Conservation (phyloP, 306 rosid species). For the Nissolia schottii region DNA sequence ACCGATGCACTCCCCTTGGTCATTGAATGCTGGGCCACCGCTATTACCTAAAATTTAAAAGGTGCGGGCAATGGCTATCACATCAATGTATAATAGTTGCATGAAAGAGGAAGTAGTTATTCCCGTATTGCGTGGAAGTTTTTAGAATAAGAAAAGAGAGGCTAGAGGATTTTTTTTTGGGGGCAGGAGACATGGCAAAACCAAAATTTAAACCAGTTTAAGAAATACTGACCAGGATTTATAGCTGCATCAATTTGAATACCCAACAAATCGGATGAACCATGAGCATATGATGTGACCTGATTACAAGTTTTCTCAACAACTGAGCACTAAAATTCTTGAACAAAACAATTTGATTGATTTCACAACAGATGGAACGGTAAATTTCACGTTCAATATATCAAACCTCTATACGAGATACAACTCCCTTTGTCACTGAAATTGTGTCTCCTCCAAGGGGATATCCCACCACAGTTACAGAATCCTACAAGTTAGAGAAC, state of each 20-base stretch:
- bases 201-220: constrained; percentile 5
- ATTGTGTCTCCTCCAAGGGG: constrained; percentile 99
- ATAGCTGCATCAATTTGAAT: constrained; percentile 99
- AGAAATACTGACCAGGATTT: constrained; percentile 80
- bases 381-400: constrained; percentile 10
- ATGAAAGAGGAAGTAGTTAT: not conserved
- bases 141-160: not conserved
- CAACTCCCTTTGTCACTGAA: constrained; percentile 98
- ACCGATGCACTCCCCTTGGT: constrained; percentile 95
- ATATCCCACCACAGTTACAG: constrained; percentile 98
- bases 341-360: not conserved
- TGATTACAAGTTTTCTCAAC: constrained; percentile 39
- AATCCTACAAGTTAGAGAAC: constrained; percentile 60
- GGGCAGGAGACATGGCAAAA: not conserved
- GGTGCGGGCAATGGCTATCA: constrained; percentile 38
- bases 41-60: constrained; percentile 84
- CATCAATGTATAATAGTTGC: constrained; percentile 9
- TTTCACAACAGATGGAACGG: not conserved
- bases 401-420: constrained; percentile 94
- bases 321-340: constrained; percentile 15
- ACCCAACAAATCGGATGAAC: constrained; percentile 93
- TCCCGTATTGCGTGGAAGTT: not conserved
- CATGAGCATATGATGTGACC: constrained; percentile 98
- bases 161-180: not conserved
- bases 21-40: constrained; percentile 99